Evolutionary conservation across 2,329 filamentous ascomycete species (phyloP), one percentile per base, ranked within the genome.

Genomic region (Aspergillus sp.): DNA sequence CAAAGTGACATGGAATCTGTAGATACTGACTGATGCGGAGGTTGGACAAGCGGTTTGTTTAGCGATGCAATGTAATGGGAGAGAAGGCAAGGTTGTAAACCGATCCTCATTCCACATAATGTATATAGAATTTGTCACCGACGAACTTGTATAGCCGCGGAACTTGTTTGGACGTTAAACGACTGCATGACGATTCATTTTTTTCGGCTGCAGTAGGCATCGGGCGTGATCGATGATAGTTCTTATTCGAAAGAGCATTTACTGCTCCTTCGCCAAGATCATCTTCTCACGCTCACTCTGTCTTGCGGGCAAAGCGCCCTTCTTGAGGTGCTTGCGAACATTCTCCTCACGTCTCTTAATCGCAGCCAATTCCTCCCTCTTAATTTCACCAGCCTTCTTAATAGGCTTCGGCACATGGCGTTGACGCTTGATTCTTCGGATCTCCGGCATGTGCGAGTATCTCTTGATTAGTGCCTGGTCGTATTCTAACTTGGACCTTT

Each of bases 301-400:
- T 57, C 88, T 58, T 31, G 54, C 75, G 66, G 81, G 79, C 65
- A 84, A 75, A 56, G 85, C 81, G 57, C 88, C 85, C 74, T 93
- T 91, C 74, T 86, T 89, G 46, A 82, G 86, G 67, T 98, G 91
- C 67, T 88, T 89, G 53, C 93, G 79, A 69, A 95, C 88, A 64
- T 98, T 98, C 75, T 98, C 93, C 60, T 95, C 88, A 56, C 83
- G 83, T 57, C 88, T 78, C 81, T 95, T 95, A 66, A 96, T 86
- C 30, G 88, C 81, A 67, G 82, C 83, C 58, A 96, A 67, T 68
- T 97, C 93, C 62, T 94, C 89, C 45, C 73, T 73, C 81, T 98
- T 98, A 71, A 97, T 97, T 74, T 95, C 87, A 39, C 79, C 83
- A 4, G 91, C 91, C 80, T 96, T 97, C 83, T 95, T 96, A 53